phyloP scores from a whole-genome alignment of 345 rosid species.

The Excoecaria agallocha region DNA sequence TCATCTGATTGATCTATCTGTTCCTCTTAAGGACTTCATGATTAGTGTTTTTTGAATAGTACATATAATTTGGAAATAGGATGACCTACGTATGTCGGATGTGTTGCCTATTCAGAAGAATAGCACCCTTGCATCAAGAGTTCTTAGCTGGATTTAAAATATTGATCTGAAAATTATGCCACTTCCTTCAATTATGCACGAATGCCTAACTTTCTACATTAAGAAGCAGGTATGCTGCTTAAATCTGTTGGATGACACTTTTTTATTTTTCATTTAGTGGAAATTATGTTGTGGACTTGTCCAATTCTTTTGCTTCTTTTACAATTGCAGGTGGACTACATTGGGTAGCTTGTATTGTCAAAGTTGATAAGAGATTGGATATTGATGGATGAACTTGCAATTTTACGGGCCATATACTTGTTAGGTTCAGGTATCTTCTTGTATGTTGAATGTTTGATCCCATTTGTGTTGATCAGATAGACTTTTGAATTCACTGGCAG shows the following conservation, averaged over 20 bases:
- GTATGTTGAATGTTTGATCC: constrained; percentile 21
- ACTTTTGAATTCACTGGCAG: constrained; percentile 19
- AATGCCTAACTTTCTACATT: constrained; percentile 67
- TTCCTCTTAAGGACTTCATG: constrained; percentile 6
- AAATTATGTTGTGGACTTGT: constrained; percentile 3
- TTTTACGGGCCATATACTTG: constrained; percentile 90
- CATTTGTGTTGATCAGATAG: not conserved
- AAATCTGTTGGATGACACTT: constrained; percentile 15
- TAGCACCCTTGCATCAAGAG: constrained; percentile 81
- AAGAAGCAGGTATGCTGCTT: constrained; percentile 66
- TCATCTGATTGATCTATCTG: constrained; percentile 15
- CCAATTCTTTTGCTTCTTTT: not conserved
- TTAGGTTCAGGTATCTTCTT: constrained; percentile 80
- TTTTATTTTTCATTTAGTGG: not conserved
- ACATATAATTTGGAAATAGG: constrained; percentile 46
- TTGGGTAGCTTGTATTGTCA: constrained; percentile 70
- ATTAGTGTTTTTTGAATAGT: constrained; percentile 14
- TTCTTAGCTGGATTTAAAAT: constrained; percentile 65
- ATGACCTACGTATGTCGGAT: constrained; percentile 56
- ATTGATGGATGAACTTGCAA: constrained; percentile 95
- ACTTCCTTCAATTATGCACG: constrained; percentile 84
- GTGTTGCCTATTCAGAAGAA: constrained; percentile 82
- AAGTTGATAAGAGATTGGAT: constrained; percentile 94
- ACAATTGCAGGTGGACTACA: constrained; percentile 62
- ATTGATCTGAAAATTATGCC: constrained; percentile 57